Conservation (phyloP, 2,329 filamentous ascomycete species). For the Alternaria postmessia region DNA sequence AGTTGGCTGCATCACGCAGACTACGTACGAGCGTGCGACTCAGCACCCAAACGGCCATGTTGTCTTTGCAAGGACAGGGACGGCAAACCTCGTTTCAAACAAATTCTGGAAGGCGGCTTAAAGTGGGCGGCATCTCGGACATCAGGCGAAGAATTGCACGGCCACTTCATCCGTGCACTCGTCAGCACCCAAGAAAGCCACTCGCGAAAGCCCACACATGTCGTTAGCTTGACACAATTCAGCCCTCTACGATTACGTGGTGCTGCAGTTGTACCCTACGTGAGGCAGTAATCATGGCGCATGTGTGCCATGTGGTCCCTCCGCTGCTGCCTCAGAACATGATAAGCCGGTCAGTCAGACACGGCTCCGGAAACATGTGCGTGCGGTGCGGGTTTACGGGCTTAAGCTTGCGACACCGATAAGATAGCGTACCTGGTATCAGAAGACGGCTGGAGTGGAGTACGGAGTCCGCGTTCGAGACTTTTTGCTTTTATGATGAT, state of each 20-base stretch:
- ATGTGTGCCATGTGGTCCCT: slow-evolving; percentile 10
- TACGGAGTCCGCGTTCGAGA: slow-evolving; percentile 6
- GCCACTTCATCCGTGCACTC: slow-evolving; percentile 3
- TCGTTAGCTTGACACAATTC: slow-evolving; percentile 8
- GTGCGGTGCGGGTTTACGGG: not conserved
- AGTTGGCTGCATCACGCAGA: not conserved
- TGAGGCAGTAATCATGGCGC: slow-evolving; percentile 8
- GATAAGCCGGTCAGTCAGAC: slow-evolving; percentile 4
- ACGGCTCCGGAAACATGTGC: not conserved
- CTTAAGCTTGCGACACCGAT: slow-evolving; percentile 5
- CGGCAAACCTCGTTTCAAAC: slow-evolving; percentile 12
- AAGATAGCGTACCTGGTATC: slow-evolving; percentile 6
- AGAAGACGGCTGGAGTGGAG: slow-evolving; percentile 5
- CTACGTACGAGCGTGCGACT: not conserved
- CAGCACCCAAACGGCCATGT: slow-evolving; percentile 3
- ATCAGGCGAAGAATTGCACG: slow-evolving; percentile 3
- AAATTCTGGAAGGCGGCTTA: slow-evolving; percentile 9
- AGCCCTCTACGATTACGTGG: slow-evolving; percentile 29
- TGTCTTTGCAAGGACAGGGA: slow-evolving; percentile 7
- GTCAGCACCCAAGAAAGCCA: slow-evolving; percentile 5
- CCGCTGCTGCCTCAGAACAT: slow-evolving; percentile 5
- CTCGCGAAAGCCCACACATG: slow-evolving; percentile 12
- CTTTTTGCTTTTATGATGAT: slow-evolving; percentile 14
- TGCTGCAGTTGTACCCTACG: slow-evolving; percentile 21
- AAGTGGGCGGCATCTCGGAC: not conserved